phyloP scores from a whole-genome alignment of 371 early-diverging fungal species.

The Dinochytrium kinnereticum region DNA sequence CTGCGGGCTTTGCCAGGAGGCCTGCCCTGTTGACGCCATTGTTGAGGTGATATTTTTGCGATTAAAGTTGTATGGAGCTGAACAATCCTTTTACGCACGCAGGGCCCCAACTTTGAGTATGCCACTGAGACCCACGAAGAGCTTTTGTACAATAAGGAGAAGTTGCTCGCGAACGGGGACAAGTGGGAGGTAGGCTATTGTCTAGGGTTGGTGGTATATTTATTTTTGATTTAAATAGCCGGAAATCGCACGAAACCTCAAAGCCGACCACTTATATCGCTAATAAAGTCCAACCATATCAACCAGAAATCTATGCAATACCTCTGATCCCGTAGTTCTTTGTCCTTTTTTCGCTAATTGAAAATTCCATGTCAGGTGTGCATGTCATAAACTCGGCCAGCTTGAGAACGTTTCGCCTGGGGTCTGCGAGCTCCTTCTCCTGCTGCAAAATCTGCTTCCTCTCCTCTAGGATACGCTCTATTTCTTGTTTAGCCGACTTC shows the following conservation, averaged over 20 bases:
- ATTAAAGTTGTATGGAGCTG: not conserved
- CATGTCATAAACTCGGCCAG: constrained; percentile 43
- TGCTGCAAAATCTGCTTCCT: constrained; percentile 4
- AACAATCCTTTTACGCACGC: not conserved
- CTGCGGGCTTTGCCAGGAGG: constrained; percentile 98
- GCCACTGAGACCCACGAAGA: constrained; percentile 95
- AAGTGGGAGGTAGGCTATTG: constrained; percentile 87
- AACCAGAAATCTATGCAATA: not conserved
- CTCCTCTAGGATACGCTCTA: constrained; percentile 15
- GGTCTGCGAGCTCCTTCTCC: constrained; percentile 18
- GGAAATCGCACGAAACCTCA: constrained; percentile 62
- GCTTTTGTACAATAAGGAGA: constrained; percentile 95
- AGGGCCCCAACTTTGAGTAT: constrained; percentile 93
- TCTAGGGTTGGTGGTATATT: not conserved
- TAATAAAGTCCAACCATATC: constrained; percentile 31
- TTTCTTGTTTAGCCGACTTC: constrained; percentile 21
- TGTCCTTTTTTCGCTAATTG: not conserved
- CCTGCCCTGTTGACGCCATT: constrained; percentile 97
- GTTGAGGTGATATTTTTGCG: constrained; percentile 74
- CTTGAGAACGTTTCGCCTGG: constrained; percentile 32
- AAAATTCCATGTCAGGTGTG: constrained; percentile 49
- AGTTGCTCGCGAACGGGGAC: constrained; percentile 96
- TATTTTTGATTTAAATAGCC: constrained; percentile 28
- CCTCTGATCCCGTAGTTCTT: not conserved
- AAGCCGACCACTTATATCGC: constrained; percentile 73